A percentile compares a stretch with the other conserved stretches of the same genome.
phyloP scores from a whole-genome alignment of 306 rosid species.

The Sicyos baderoa region DNA sequence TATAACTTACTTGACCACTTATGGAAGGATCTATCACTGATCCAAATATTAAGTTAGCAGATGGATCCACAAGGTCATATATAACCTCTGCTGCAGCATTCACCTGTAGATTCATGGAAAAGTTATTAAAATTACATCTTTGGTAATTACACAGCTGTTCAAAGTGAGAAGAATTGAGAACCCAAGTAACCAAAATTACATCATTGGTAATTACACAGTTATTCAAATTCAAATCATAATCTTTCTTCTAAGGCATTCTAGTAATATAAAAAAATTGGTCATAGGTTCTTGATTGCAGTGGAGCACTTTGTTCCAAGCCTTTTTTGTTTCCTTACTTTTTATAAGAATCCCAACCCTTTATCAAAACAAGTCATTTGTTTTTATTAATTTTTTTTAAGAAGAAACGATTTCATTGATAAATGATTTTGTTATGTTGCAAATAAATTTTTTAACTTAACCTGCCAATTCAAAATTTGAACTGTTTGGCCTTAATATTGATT shows the following conservation, averaged over 20 bases:
- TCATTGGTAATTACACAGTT: not conserved
- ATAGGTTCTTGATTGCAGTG: not conserved
- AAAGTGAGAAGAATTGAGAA: no score
- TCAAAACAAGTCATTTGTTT: no score
- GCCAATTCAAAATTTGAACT: not conserved
- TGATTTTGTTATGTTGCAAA: no score
- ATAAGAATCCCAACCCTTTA: no score
- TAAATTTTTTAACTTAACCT: not conserved
- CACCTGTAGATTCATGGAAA: no score
- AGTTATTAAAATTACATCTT: no score
- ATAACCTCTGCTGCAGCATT: constrained; percentile 99
- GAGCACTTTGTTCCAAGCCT: not conserved
- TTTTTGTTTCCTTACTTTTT: not conserved
- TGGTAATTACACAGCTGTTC: no score
- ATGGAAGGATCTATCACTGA: constrained; percentile 97
- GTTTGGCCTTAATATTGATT: not conserved
- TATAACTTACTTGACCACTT: constrained; percentile 82
- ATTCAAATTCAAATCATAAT: not conserved
- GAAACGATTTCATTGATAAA: no score
- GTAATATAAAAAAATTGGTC: not conserved
- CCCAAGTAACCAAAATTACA: no score
- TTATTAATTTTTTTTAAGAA: no score
- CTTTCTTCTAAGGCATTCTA: not conserved
- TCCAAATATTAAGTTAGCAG: constrained; percentile 93
- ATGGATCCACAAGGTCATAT: constrained; percentile 97